Percentiles rank a stretch among this genome's conserved stretches.
Evolutionary conservation across 2,329 filamentous ascomycete genomes (phyloP).

Genomic region (Epichloe sp.): DNA sequence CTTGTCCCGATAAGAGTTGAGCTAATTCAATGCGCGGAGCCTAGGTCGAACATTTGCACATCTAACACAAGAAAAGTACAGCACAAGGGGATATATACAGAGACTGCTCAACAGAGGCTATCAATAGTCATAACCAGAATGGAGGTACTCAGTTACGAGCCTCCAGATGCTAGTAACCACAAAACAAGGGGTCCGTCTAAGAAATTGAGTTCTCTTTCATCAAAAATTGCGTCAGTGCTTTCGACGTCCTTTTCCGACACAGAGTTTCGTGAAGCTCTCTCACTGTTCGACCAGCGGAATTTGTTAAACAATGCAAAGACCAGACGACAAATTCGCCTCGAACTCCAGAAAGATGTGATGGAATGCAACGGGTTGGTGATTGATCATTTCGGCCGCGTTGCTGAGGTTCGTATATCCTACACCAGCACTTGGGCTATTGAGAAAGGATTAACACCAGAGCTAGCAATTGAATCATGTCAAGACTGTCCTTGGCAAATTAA

Average conservation of each 20-base stretch:
- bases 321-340: slow-evolving; percentile 64
- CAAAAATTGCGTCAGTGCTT: slow-evolving; percentile 71
- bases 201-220: slow-evolving; percentile 54
- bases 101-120: too few relatives aligned
- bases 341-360: slow-evolving; percentile 85
- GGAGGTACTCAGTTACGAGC: neutral
- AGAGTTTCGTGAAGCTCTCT: slow-evolving; percentile 76
- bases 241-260: slow-evolving; percentile 87
- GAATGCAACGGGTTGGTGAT: slow-evolving; percentile 85
- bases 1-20: too few relatives aligned
- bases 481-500: slow-evolving; percentile 61
- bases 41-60: too few relatives aligned
- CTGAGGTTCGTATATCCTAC: slow-evolving; percentile 47
- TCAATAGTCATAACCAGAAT: neutral
- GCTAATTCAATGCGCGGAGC: too few relatives aligned
- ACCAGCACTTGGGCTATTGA: neutral
- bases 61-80: too few relatives aligned
- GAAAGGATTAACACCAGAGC: slow-evolving; percentile 14
- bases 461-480: slow-evolving; percentile 84
- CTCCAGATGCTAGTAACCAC: neutral
- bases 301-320: slow-evolving; percentile 65
- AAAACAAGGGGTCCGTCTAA: neutral
- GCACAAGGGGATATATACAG: too few relatives aligned
- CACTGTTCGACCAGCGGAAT: slow-evolving; percentile 59
- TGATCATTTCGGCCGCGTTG: slow-evolving; percentile 75